Conservation (phyloP, 192 early-diverging fungal genomes). For the Irineochytrium annulatum region DNA sequence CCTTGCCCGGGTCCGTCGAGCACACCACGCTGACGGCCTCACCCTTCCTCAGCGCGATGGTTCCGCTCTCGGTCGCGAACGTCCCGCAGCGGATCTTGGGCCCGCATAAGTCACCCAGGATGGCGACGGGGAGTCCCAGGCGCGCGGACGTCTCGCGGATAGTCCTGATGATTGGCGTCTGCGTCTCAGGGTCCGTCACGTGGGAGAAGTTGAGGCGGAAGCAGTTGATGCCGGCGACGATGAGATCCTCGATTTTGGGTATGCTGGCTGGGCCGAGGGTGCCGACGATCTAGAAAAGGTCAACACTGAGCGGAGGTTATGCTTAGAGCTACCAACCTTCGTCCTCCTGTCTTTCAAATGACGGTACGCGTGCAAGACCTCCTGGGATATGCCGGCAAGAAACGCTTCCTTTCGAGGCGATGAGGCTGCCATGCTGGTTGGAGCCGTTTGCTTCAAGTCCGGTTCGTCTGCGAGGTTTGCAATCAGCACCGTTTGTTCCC, state of each 20-base stretch:
- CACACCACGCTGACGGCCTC: slow-evolving; percentile 24
- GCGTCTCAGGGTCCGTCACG: slow-evolving; percentile 38
- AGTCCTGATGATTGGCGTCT: slow-evolving; percentile 41
- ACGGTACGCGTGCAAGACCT: slow-evolving; percentile 12
- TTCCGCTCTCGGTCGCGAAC: slow-evolving; percentile 34
- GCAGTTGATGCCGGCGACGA: slow-evolving; percentile 47
- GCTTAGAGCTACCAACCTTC: too few species aligned
- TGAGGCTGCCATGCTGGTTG: too few species aligned
- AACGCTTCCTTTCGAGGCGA: too few species aligned
- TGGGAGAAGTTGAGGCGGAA: slow-evolving; percentile 57
- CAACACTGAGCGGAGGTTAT: too few species aligned
- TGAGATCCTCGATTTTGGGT: slow-evolving; percentile 45
- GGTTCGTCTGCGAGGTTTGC: too few species aligned
- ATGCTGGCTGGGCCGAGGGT: slow-evolving; percentile 53
- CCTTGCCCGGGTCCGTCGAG: slow-evolving; percentile 33
- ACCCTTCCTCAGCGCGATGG: slow-evolving; percentile 32
- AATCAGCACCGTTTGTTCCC: too few species aligned
- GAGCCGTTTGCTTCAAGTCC: too few species aligned
- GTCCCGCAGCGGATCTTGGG: slow-evolving; percentile 56
- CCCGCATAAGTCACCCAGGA: slow-evolving; percentile 52
- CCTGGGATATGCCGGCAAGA: slow-evolving; percentile 15
- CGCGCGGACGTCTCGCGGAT: slow-evolving; percentile 41
- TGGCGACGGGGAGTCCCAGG: slow-evolving; percentile 44
- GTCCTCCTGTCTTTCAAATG: slow-evolving; percentile 15
- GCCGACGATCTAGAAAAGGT: slow-evolving; percentile 52